These are phyloP conservation scores for Dorcoceras hygrometricum DNA, from an alignment of 257 asterid species.

Conservation along the genomic window DNA sequence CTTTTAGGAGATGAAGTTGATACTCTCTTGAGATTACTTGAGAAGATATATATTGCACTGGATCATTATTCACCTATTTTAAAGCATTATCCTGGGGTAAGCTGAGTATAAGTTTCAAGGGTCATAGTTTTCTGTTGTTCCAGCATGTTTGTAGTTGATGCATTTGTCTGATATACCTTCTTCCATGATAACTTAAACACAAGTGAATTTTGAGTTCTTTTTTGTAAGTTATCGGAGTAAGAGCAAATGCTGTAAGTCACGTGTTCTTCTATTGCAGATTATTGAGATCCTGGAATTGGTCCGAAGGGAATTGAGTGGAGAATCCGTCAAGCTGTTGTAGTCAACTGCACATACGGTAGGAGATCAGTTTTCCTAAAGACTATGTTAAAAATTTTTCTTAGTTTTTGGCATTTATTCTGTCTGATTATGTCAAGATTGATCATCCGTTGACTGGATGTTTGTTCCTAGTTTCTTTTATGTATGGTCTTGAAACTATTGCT, in stretches of 20 bases:
- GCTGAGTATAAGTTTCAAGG: conserved; percentile 23
- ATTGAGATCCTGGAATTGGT: conserved; percentile 72
- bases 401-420: neutral
- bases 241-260: neutral
- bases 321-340: conserved; percentile 40
- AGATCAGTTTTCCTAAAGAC: conserved; percentile 11
- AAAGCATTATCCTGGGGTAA: conserved; percentile 93
- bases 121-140: neutral
- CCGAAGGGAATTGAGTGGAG: conserved; percentile 80
- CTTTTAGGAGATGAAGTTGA: conserved; percentile 96
- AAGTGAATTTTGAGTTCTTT: neutral
- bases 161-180: neutral
- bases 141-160: neutral
- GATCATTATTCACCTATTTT: conserved; percentile 85
- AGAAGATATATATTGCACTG: conserved; percentile 73
- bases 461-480: neutral
- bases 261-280: conserved; percentile 43
- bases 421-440: neutral
- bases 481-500: neutral
- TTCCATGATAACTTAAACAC: neutral
- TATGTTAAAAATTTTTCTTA: conserved; percentile 1
- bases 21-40: conserved; percentile 57
- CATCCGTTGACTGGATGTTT: neutral
- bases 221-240: neutral
- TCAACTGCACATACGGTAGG: conserved; percentile 30